phyloP scores from a whole-genome alignment of 805 yeast genomes.

The Yarrowia sp. region DNA sequence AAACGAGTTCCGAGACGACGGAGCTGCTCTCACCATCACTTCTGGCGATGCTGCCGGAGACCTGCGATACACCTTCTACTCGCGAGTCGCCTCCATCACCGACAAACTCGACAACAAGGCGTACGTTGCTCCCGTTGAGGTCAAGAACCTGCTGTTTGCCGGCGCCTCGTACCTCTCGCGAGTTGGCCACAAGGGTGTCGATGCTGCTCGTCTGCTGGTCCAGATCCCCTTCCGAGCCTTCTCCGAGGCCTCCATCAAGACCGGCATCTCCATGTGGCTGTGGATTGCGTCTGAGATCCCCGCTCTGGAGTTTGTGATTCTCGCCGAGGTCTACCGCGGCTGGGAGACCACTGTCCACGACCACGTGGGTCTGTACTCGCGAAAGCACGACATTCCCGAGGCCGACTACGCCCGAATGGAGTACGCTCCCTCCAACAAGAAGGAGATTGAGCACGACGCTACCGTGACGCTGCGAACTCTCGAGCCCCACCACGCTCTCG shows the following conservation, averaged over 20 bases:
- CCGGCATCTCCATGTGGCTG: conserved; percentile 77
- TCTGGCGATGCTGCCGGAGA: background rate
- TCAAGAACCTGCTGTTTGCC: conserved; percentile 34
- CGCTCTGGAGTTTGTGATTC: conserved; percentile 53
- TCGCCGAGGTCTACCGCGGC: conserved; percentile 64
- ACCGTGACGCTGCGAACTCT: conserved; percentile 47
- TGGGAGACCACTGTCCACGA: conserved; percentile 67
- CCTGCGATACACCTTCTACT: conserved; percentile 30
- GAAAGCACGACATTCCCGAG: conserved; percentile 50
- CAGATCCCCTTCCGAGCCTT: conserved; percentile 67
- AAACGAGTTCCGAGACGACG: conserved; percentile 39
- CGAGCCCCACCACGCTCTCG: conserved; percentile 68
- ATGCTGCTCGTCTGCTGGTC: conserved; percentile 36
- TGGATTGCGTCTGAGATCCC: conserved; percentile 69
- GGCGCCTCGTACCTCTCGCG: conserved; percentile 46
- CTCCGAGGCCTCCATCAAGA: conserved; percentile 55
- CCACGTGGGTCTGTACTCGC: conserved; percentile 63
- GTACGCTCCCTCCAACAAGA: conserved; percentile 78
- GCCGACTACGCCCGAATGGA: conserved; percentile 79
- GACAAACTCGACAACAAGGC: conserved; percentile 31
- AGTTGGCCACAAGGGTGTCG: conserved; percentile 29
- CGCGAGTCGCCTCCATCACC: conserved; percentile 32
- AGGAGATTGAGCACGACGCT: conserved; percentile 53
- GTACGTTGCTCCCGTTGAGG: conserved; percentile 33
- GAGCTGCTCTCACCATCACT: background rate